Evolutionary conservation across 2,329 filamentous ascomycete genomes (phyloP), one percentile per base, ranked within the genome.

Genomic region (Fusarium nelsonii): DNA sequence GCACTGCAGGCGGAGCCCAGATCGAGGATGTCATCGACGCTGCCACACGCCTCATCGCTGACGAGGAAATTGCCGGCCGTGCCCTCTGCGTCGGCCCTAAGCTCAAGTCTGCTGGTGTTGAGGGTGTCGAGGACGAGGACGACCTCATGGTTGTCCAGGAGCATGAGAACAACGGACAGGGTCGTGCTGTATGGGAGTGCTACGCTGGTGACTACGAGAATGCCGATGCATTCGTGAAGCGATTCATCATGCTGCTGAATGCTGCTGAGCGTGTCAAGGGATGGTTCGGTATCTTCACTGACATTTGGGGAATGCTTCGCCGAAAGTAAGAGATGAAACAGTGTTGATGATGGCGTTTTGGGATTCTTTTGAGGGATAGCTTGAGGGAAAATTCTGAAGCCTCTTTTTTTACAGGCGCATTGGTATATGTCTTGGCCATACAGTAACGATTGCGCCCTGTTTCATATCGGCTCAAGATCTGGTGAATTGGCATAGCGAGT

Each of bases 21-120:
- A 76, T 84, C 37, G 83, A 83, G 33, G 88, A 91, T 72, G 90
- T 91, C 2, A 82, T 91, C 3, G 87, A 91, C 64, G 89, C 88
- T 5, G 87, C 82, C 0, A 90, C 87, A 16, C 81, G 89, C 43
- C 81, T 92, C 34, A 82, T 89, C 45, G 87, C 88, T 1, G 88
- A 91, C 72, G 82, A 84, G 37, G 75, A 78, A 32, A 84, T 91
- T 46, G 78, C 83, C 10, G 89, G 90, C 3, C 80, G 89, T 57
- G 83, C 84, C 5, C 78, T 92, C 51, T 81, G 84, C 32, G 80
- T 91, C 44, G 87, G 87, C 1, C 88, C 89, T 8, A 86, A 83
- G 55, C 76, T 88, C 44, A 75, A 71, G 57, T 64, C 68, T 11
- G 32, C 57, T 18, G 71, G 66, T 3, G 58, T 72, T 14, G 46